phyloP scores from a whole-genome alignment of 78 protist genomes.

The Dictyostelium intermedium region DNA sequence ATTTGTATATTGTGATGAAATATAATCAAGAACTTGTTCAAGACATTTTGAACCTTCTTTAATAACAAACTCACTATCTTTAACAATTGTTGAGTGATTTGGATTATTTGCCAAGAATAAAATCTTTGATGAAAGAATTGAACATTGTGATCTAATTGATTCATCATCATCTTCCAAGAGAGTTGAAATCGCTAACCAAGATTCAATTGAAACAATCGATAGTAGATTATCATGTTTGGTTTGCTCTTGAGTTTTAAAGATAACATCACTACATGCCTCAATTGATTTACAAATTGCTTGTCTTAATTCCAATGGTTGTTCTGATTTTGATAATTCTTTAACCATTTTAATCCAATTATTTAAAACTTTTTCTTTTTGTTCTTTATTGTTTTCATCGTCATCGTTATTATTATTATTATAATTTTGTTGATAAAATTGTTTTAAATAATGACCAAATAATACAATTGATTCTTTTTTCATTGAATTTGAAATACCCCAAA shows the following conservation, averaged over 20 bases:
- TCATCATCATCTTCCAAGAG: constrained; percentile 66
- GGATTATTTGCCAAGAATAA: not conserved
- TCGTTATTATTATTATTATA: not conserved
- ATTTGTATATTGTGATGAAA: not conserved
- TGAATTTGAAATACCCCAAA: not conserved
- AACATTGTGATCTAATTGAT: not conserved
- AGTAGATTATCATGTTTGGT: not conserved
- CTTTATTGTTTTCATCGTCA: not conserved
- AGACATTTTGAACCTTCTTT: constrained; percentile 8
- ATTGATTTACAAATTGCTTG: constrained; percentile 15
- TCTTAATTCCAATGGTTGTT: constrained; percentile 48
- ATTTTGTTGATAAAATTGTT: not conserved
- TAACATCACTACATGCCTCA: not conserved
- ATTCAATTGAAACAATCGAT: constrained; percentile 10
- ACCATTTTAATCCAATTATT: constrained; percentile 36
- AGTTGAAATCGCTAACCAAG: constrained; percentile 24
- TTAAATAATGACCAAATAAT: constrained; percentile 51
- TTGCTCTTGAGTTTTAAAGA: not conserved
- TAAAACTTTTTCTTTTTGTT: not conserved
- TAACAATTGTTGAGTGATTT: not conserved
- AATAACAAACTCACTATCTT: not conserved
- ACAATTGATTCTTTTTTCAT: constrained; percentile 55
- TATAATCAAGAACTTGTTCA: not conserved
- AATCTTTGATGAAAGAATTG: not conserved
- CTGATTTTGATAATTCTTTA: not conserved